Conservation (phyloP, 345 rosid genomes). For the Hibiscus mutabilis region DNA sequence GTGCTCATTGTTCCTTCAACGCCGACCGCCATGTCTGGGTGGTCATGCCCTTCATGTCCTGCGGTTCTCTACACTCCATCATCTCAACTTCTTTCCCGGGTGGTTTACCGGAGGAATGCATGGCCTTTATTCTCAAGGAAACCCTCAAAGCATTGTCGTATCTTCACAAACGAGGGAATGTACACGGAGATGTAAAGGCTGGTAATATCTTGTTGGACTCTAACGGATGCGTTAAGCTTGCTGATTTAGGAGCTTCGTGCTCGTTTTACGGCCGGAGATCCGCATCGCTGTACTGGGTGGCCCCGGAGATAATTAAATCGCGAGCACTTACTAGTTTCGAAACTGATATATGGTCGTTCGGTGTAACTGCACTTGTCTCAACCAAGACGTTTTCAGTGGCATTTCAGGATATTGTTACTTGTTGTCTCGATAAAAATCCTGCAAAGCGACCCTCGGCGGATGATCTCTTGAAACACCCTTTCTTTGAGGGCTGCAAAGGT, state of each 20-base stretch:
- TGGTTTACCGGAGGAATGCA: too few species aligned
- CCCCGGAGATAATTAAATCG: constrained; percentile 90
- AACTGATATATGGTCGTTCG: constrained; percentile 86
- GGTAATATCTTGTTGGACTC: constrained; percentile 23
- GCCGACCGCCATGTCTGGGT: too few species aligned
- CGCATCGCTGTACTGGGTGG: constrained; percentile 45
- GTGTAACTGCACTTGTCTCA: constrained; percentile 34
- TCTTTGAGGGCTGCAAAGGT: constrained; percentile 57
- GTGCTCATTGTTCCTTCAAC: too few species aligned
- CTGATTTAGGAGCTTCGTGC: constrained; percentile 80
- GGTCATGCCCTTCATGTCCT: too few species aligned
- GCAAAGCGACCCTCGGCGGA: constrained; percentile 59
- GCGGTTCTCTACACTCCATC: too few species aligned
- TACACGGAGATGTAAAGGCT: constrained; percentile 27
- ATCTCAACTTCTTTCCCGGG: too few species aligned
- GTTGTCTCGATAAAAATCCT: constrained; percentile 74
- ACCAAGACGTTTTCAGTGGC: constrained; percentile 53
- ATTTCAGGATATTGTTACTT: constrained; percentile 73
- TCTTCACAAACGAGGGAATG: too few species aligned
- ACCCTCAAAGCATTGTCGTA: too few species aligned
- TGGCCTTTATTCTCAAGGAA: too few species aligned
- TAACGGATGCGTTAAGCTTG: constrained; percentile 63
- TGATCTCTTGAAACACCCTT: constrained; percentile 60
- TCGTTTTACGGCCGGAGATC: constrained; percentile 30
- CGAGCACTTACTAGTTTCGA: constrained; percentile 65